These are phyloP conservation scores for Fusarium guadeloupense DNA, from an alignment of 2,329 filamentous ascomycete species.

Conservation along the genomic window DNA sequence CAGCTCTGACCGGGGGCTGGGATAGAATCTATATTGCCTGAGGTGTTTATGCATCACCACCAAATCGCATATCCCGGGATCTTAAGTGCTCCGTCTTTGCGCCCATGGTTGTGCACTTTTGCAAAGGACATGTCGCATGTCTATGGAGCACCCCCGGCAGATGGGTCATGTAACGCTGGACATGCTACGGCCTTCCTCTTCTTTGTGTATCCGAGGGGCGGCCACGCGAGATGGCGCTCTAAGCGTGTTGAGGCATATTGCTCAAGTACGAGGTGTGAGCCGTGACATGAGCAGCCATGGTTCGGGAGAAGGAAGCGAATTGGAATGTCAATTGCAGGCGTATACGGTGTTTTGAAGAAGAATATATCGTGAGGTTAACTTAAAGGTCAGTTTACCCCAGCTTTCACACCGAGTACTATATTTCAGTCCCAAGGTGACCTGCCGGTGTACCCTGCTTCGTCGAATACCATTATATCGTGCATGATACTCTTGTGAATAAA, in stretches of 20 bases:
- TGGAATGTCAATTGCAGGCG: background rate
- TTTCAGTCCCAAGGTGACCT: background rate
- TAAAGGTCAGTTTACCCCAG: background rate
- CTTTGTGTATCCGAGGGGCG: slow-evolving; percentile 35
- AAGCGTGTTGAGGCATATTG: slow-evolving; percentile 21
- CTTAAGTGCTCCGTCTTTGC: too few relatives aligned
- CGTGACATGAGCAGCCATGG: slow-evolving; percentile 3
- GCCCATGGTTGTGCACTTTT: too few relatives aligned
- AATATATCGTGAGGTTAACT: background rate
- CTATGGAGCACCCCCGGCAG: slow-evolving; percentile 34
- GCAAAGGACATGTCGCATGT: slow-evolving; percentile 8
- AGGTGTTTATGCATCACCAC: background rate
- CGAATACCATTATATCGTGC: slow-evolving; percentile 26
- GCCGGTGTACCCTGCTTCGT: slow-evolving; percentile 13
- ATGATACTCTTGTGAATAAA: background rate
- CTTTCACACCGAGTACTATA: slow-evolving; percentile 11
- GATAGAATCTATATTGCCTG: slow-evolving; percentile 13
- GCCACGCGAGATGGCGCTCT: slow-evolving; percentile 44
- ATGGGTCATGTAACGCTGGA: slow-evolving; percentile 40
- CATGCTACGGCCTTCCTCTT: slow-evolving; percentile 21
- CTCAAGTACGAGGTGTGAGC: slow-evolving; percentile 36
- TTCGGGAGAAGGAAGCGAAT: background rate
- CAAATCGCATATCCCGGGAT: background rate
- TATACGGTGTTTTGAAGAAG: background rate
- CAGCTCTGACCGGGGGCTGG: background rate